These are phyloP conservation scores for Zygosaccharomyces siamensis DNA, from an alignment of 805 yeast genomes.

Conservation along the genomic window DNA sequence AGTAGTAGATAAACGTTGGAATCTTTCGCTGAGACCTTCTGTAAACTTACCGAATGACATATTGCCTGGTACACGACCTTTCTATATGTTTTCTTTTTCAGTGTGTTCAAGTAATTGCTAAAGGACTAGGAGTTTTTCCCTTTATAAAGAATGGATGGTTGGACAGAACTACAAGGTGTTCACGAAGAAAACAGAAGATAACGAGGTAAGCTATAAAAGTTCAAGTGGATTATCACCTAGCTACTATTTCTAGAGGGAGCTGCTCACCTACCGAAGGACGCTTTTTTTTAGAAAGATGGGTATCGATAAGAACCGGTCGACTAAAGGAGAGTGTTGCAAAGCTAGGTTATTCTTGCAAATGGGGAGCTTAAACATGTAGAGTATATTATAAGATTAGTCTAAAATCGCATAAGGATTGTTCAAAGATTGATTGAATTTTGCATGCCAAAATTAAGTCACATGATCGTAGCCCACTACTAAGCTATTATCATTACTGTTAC, in stretches of 20 bases:
- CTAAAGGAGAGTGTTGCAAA: too few species aligned
- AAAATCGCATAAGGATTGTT: too few species aligned
- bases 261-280: too few species aligned
- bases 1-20: slow-evolving; percentile 31
- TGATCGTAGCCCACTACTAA: too few species aligned
- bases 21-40: slow-evolving; percentile 26
- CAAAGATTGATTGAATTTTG: too few species aligned
- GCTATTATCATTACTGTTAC: too few species aligned
- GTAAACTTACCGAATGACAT: slow-evolving; percentile 34
- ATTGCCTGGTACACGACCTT: background rate
- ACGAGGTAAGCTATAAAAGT: background rate
- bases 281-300: too few species aligned
- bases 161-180: background rate
- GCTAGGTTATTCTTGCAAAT: too few species aligned
- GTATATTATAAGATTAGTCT: too few species aligned
- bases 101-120: background rate
- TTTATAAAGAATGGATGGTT: background rate
- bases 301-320: too few species aligned
- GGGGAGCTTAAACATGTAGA: too few species aligned
- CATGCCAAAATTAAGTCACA: too few species aligned
- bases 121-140: background rate
- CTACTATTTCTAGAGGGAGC: background rate
- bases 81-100: background rate
- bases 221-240: background rate
- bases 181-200: background rate